Percentiles rank a stretch among this genome's conserved stretches.
Conservation (phyloP, 306 rosid genomes). For the Begonia fuchsioides region DNA sequence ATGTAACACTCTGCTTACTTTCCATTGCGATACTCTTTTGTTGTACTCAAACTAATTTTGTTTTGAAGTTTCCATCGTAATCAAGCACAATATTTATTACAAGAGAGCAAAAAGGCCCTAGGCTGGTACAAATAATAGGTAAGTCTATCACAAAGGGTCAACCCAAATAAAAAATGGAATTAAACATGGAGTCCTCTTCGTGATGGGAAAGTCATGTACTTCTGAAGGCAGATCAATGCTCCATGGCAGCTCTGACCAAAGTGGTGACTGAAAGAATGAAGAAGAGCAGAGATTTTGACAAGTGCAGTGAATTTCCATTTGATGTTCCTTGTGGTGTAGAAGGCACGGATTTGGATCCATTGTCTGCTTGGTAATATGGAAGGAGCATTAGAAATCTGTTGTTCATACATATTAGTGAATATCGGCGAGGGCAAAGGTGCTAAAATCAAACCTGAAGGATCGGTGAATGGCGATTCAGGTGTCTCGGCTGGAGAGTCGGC, state of each 20-base stretch:
- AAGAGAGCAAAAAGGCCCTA: too few species aligned
- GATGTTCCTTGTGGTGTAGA: slow-evolving; percentile 31
- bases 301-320: slow-evolving; percentile 30
- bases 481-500: slow-evolving; percentile 48
- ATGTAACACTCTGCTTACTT: too few species aligned
- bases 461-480: slow-evolving; percentile 28
- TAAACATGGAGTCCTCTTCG: neutral
- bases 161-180: neutral
- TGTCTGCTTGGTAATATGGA: neutral
- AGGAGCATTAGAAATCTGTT: neutral
- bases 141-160: neutral
- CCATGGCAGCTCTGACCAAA: slow-evolving; percentile 19
- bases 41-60: too few species aligned
- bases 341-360: slow-evolving; percentile 29
- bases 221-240: slow-evolving; percentile 11
- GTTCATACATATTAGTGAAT: neutral
- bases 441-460: slow-evolving; percentile 29
- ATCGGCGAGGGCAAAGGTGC: neutral
- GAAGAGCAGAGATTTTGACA: slow-evolving; percentile 28
- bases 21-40: too few species aligned
- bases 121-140: too few species aligned
- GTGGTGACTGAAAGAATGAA: slow-evolving; percentile 28
- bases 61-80: too few species aligned
- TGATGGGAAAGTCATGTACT: too few species aligned
- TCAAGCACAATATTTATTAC: too few species aligned